These are phyloP conservation scores for Arthrobotrys musiformis DNA, from an alignment of 2,329 filamentous ascomycete genomes.

Conservation along the genomic window DNA sequence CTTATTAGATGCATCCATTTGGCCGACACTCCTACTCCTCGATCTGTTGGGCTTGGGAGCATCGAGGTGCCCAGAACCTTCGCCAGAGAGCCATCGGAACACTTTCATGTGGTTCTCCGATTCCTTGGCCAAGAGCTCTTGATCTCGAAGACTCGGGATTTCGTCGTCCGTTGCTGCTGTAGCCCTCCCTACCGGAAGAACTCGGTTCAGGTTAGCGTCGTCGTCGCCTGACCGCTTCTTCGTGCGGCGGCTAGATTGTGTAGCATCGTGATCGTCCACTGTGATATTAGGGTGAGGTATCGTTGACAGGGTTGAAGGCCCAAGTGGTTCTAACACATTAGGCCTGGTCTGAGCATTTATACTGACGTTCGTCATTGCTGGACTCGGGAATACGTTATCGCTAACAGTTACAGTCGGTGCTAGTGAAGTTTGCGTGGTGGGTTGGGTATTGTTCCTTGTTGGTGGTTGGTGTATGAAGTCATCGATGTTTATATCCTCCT, in stretches of 20 bases:
- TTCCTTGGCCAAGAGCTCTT: slow-evolving; percentile 45
- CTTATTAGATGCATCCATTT: slow-evolving; percentile 6
- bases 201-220: slow-evolving; percentile 37
- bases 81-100: slow-evolving; percentile 48
- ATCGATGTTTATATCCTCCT: slow-evolving; percentile 41
- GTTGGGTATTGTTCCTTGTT: slow-evolving; percentile 23
- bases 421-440: slow-evolving; percentile 11
- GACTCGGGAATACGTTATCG: slow-evolving; percentile 38
- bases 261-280: slow-evolving; percentile 53
- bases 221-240: slow-evolving; percentile 33
- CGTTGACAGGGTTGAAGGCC: not conserved
- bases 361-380: slow-evolving; percentile 46
- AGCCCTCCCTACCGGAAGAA: slow-evolving; percentile 32
- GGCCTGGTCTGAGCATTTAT: slow-evolving; percentile 15
- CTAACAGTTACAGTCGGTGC: slow-evolving; percentile 3
- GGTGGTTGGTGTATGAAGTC: slow-evolving; percentile 30
- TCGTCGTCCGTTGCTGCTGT: slow-evolving; percentile 32
- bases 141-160: slow-evolving; percentile 45
- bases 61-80: slow-evolving; percentile 50
- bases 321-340: slow-evolving; percentile 1
- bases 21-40: slow-evolving; percentile 47
- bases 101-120: slow-evolving; percentile 54
- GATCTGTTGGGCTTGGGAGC: slow-evolving; percentile 21
- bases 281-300: slow-evolving; percentile 47
- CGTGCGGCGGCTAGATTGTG: slow-evolving; percentile 22